Conservation (phyloP, 2,329 filamentous ascomycete species). For the Apiospora sp. region DNA sequence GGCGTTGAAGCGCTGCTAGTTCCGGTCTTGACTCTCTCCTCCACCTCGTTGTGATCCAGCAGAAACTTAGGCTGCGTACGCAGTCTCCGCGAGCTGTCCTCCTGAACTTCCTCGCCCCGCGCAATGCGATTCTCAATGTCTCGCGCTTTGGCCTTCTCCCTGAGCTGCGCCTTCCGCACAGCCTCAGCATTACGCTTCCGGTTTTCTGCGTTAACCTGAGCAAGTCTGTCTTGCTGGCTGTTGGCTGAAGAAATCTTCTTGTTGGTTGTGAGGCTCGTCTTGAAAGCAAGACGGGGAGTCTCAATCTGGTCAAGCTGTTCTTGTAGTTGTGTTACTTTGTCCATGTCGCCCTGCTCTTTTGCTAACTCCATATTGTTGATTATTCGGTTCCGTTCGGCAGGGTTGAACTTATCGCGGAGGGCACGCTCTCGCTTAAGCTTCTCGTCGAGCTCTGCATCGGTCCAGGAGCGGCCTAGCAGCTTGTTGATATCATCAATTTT, state of each 20-base stretch:
- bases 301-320: conserved; percentile 70
- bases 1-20: conserved; percentile 59
- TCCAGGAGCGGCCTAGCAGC: conserved; percentile 82
- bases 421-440: conserved; percentile 77
- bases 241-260: conserved; percentile 60
- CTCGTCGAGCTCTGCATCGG: conserved; percentile 80
- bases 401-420: conserved; percentile 71
- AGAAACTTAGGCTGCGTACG: conserved; percentile 67
- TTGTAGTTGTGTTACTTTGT: conserved; percentile 61
- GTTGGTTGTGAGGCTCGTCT: conserved; percentile 64
- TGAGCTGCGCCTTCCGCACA: conserved; percentile 88
- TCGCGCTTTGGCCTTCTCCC: conserved; percentile 73
- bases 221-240: conserved; percentile 81
- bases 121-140: conserved; percentile 68
- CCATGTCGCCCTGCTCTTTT: conserved; percentile 67
- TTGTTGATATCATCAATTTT: conserved; percentile 85
- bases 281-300: conserved; percentile 76
- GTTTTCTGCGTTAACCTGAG: conserved; percentile 84
- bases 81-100: conserved; percentile 65
- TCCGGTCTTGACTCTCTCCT: conserved; percentile 14
- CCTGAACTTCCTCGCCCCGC: conserved; percentile 67
- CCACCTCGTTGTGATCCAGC: conserved; percentile 7
- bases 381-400: conserved; percentile 73
- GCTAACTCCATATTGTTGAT: conserved; percentile 73
- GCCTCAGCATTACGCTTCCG: conserved; percentile 85